Base-by-base conservation (phyloP, 1,284 basidiomycete genomes). In the Pascua sp. region DNA sequence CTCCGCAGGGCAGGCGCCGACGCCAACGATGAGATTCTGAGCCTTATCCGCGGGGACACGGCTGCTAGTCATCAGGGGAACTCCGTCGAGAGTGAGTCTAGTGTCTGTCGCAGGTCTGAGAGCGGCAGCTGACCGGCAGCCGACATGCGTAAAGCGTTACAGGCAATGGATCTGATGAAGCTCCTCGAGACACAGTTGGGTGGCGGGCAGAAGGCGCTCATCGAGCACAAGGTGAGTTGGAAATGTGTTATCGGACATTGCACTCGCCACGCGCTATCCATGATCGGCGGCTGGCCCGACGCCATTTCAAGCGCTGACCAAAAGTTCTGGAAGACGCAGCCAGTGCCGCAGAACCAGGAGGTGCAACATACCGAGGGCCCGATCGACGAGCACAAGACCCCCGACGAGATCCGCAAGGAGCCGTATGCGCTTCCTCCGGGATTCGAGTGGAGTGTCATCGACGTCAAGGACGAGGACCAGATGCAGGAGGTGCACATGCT, bases 241-340 rank as follows among this genome's bases (percentile, higher is more conserved):
- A 36, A 11, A 5, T 4, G 11, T 32, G 4, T 0, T 4, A 11
- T 42, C 60, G 62, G 47, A 51, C 49, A 8, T 18, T 7, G 24
- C 24, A 4, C 4, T 7, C 24, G 4, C 24, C 24, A 32, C 24
- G 24, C 24, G 24, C 24, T 32, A 32, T 1, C 24, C 24, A 32
- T 32, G 24, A 32, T 32, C 24, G 24, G 24, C 24, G 24, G 7
- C 24, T 7, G 7, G 24, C 24, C 24, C 24, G 24, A 32, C 24
- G 7, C 7, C 24, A 32, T 32, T 7, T 4, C 24, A 32, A 32
- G 24, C 24, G 24, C 24, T 32, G 24, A 32, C 24, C 24, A 32
- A 32, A 57, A 93, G 91, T 97, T 97, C 78, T 97, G 93, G 93
- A 85, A 81, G 45, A 96, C 93, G 5, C 93, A 97, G 77, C 96